These are phyloP conservation scores for Agrocybe praecox DNA, from an alignment of 768 basidiomycete genomes.

Conservation along the genomic window DNA sequence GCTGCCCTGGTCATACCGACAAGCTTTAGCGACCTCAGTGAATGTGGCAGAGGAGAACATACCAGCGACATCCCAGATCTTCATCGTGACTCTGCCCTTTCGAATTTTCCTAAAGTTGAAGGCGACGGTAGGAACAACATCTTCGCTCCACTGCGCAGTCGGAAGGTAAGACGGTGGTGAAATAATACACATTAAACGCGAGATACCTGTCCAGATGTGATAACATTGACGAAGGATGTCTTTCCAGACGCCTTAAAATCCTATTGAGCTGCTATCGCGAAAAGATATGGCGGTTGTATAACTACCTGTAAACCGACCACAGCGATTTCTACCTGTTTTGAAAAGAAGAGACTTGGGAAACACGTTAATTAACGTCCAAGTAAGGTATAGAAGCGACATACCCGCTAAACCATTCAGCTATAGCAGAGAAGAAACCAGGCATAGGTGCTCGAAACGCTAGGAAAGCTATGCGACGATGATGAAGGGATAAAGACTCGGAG, in stretches of 20 bases:
- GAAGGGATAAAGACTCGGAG: background rate
- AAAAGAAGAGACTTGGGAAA: conserved; percentile 71
- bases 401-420: conserved; percentile 52
- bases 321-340: conserved; percentile 85
- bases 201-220: conserved; percentile 79
- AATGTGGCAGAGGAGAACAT: background rate
- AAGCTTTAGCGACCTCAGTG: conserved; percentile 9
- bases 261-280: background rate
- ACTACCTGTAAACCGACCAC: conserved; percentile 88
- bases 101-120: conserved; percentile 89
- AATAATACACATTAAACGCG: background rate
- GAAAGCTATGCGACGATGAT: background rate
- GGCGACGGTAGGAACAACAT: conserved; percentile 94
- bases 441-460: conserved; percentile 21
- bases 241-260: conserved; percentile 82
- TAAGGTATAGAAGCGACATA: conserved; percentile 15
- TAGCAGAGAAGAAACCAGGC: conserved; percentile 42
- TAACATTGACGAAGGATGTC: conserved; percentile 92
- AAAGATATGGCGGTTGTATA: background rate
- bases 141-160: conserved; percentile 80
- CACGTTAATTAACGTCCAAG: background rate
- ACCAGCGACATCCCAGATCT: conserved; percentile 97
- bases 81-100: conserved; percentile 89
- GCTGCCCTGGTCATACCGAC: conserved; percentile 60
- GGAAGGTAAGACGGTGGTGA: conserved; percentile 1